Base-by-base conservation (phyloP, 768 basidiomycete genomes). In the Boletus tomentosulus region DNA sequence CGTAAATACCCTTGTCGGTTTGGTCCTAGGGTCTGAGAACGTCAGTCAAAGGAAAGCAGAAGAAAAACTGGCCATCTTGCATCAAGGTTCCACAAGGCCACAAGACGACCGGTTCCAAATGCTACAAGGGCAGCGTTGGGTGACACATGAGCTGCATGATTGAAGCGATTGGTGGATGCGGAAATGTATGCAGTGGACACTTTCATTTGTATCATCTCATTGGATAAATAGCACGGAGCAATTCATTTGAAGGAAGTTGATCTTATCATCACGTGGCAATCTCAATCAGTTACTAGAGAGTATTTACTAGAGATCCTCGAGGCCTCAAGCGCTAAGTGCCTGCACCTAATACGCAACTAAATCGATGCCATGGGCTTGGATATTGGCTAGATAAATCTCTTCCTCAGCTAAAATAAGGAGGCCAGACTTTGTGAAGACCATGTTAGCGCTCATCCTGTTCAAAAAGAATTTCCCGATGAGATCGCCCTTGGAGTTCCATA, bases 391-490 rank as follows among this genome's bases (percentile, higher is more conserved):
- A 59, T 71, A 75, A 22, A 78, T 64, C 34, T 54, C 57, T 25
- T 75, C 72, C 54, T 78, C 77, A 1, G 63, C 66, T 8, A 76
- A 56, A 51, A 78, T 73, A 22, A 77, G 65, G 5, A 79, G 64
- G 1, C 71, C 67, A 27, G 73, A 71, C 16, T 68, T 63, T 1
- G 76, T 78, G 57, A 78, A 76, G 2, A 73, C 65, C 61, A 75
- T 60, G 57, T 77, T 70, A 8, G 76, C 66, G 7, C 62, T 63
- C 27, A 62, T 67, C 8, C 55, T 68, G 22, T 38, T 60, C 3
- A 81, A 62, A 74, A 83, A 86, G 67, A 86, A 82, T 63, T 87
- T 86, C 12, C 85, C 85, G 2, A 88, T 69, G 4, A 87, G 72
- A 1, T 74, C 77, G 1, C 86, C 85, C 19, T 77, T 61, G 16